phyloP scores from a whole-genome alignment of 2,329 filamentous ascomycete genomes.

The Epicoccum nigrum region DNA sequence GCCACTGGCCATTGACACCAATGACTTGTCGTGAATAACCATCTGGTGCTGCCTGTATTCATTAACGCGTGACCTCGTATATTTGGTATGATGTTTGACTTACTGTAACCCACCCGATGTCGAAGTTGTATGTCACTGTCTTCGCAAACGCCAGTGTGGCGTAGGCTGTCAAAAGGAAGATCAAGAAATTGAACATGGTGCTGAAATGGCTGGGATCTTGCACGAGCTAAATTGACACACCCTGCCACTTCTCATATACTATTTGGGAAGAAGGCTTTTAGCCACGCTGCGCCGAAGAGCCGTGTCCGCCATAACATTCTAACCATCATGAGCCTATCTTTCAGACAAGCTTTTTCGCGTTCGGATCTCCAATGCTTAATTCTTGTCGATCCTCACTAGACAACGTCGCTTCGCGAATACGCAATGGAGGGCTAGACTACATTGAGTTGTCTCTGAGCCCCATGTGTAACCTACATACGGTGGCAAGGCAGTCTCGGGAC shows the following conservation, averaged over 20 bases:
- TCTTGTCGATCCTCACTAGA: slow-evolving; percentile 1
- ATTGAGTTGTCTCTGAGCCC: slow-evolving; percentile 4
- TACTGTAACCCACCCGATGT: slow-evolving; percentile 58
- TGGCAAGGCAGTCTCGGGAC: background rate
- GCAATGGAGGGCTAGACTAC: background rate
- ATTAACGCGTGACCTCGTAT: background rate
- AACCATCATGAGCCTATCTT: slow-evolving; percentile 1
- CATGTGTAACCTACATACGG: slow-evolving; percentile 7
- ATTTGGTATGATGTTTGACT: background rate
- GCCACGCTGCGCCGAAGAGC: background rate
- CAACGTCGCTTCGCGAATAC: background rate
- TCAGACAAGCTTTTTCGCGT: background rate
- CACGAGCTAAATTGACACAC: too few relatives aligned
- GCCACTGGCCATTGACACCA: slow-evolving; percentile 75
- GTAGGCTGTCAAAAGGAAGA: slow-evolving; percentile 5
- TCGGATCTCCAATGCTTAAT: slow-evolving; percentile 5
- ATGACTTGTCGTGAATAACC: slow-evolving; percentile 54
- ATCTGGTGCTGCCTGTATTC: slow-evolving; percentile 12
- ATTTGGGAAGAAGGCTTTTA: too few relatives aligned
- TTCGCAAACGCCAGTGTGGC: slow-evolving; percentile 28
- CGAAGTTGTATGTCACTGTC: slow-evolving; percentile 57
- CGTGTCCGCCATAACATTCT: background rate
- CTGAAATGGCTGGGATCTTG: background rate
- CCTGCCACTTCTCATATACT: background rate
- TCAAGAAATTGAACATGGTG: slow-evolving; percentile 16